A percentile compares a stretch with the other conserved stretches of the same genome.
Evolutionary conservation across 2,329 filamentous ascomycete genomes (phyloP).

Genomic region (Cylindrodendrum hubeiense): DNA sequence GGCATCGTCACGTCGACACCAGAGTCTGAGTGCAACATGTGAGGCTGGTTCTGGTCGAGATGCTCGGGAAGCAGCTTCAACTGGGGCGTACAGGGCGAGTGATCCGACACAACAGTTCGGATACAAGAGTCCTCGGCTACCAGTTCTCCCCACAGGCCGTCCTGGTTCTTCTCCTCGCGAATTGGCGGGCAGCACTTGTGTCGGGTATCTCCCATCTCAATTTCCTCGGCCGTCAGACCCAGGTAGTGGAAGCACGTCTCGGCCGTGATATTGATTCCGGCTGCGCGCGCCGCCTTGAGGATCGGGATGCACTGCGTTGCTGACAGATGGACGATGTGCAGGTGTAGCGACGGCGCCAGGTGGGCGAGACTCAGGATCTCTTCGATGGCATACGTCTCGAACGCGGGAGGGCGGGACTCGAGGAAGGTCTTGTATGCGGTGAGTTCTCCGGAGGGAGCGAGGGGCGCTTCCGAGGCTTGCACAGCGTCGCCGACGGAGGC

Average conservation of each 20-base stretch:
- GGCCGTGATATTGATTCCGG: constrained; percentile 87
- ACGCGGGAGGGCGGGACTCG: constrained; percentile 86
- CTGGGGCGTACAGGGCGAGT: constrained; percentile 95
- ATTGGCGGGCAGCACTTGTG: constrained; percentile 98
- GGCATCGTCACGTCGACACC: constrained; percentile 62
- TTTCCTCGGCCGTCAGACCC: constrained; percentile 83
- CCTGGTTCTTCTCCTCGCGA: constrained; percentile 83
- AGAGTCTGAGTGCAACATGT: constrained; percentile 64
- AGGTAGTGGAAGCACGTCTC: constrained; percentile 98
- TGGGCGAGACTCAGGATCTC: constrained; percentile 87
- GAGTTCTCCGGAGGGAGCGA: constrained; percentile 78
- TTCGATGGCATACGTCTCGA: constrained; percentile 91
- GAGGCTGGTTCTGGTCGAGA: constrained; percentile 55
- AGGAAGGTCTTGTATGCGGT: constrained; percentile 91
- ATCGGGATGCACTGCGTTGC: constrained; percentile 90
- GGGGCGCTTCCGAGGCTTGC: constrained; percentile 75
- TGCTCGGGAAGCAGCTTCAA: constrained; percentile 86
- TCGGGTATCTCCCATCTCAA: constrained; percentile 86
- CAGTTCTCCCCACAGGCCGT: constrained; percentile 89
- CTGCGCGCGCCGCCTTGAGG: constrained; percentile 77
- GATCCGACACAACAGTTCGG: constrained; percentile 91
- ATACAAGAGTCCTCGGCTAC: constrained; percentile 80
- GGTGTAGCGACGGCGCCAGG: constrained; percentile 82
- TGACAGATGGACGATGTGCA: constrained; percentile 95
- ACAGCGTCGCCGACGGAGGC: constrained; percentile 84